Conservation (phyloP, 1,139 yeast species). For the Yamadazyma membranifaciens region DNA sequence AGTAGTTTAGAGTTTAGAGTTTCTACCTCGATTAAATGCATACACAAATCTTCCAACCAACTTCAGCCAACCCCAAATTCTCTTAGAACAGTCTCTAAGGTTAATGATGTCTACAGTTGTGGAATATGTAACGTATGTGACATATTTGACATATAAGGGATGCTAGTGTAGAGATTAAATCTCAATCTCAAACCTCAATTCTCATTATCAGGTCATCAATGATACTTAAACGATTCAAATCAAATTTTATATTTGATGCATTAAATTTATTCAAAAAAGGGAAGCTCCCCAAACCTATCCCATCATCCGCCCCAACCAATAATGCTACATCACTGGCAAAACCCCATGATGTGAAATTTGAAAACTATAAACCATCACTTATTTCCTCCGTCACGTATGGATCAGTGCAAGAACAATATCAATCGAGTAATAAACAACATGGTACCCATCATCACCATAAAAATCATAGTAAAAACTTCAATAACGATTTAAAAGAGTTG, state of each 20-base stretch:
- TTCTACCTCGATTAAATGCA: too few species aligned
- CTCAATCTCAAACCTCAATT: conserved; percentile 1
- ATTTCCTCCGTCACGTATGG: conserved; percentile 32
- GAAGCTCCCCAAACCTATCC: not conserved
- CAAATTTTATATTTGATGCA: conserved; percentile 33
- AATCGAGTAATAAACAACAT: conserved; percentile 1
- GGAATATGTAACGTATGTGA: too few species aligned
- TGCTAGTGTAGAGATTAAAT: too few species aligned
- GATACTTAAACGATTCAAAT: conserved; percentile 7
- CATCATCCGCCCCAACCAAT: not conserved
- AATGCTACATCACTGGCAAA: not conserved
- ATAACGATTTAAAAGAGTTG: conserved; percentile 14
- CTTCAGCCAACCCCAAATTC: not conserved
- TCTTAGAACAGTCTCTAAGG: too few species aligned
- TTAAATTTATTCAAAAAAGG: conserved; percentile 32
- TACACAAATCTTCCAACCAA: too few species aligned
- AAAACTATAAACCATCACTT: conserved; percentile 35
- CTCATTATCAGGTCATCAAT: conserved; percentile 2
- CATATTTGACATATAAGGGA: too few species aligned
- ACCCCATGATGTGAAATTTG: conserved; percentile 11
- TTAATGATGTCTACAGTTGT: too few species aligned
- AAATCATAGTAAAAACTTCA: not conserved
- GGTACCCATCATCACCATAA: not conserved
- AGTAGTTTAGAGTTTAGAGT: too few species aligned
- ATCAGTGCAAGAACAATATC: conserved; percentile 28